phyloP scores from a whole-genome alignment of 805 yeast genomes.

The Sugiyamaella smithiae region DNA sequence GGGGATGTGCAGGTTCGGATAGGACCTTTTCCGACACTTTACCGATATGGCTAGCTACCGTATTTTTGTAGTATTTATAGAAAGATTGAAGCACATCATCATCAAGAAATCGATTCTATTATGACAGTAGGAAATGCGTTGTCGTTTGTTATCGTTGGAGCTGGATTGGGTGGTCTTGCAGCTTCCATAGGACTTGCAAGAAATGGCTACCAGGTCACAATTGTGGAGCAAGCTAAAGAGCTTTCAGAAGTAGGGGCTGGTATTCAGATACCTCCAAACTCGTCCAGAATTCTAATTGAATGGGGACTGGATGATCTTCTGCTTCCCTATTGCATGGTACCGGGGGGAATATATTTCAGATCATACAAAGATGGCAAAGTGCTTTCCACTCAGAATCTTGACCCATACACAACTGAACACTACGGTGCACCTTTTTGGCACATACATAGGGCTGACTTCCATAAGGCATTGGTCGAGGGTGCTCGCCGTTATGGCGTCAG shows the following conservation, averaged over 20 bases:
- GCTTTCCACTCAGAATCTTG: conserved; percentile 26
- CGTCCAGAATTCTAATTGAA: conserved; percentile 27
- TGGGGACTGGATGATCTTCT: conserved; percentile 25
- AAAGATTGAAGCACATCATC: no score
- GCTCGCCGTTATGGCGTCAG: conserved; percentile 28
- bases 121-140: no score
- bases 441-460: conserved; percentile 34
- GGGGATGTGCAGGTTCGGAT: no score
- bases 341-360: conserved; percentile 12
- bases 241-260: conserved; percentile 39
- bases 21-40: no score
- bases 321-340: conserved; percentile 14
- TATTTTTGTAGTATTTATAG: no score
- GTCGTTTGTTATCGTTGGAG: conserved; percentile 33
- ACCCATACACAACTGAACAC: conserved; percentile 22
- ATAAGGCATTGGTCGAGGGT: conserved; percentile 27
- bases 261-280: conserved; percentile 36
- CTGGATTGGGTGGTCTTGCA: conserved; percentile 35
- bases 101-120: no score
- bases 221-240: conserved; percentile 31
- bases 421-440: conserved; percentile 29
- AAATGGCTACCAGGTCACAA: conserved; percentile 31
- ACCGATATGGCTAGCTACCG: no score
- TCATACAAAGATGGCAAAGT: conserved; percentile 27
- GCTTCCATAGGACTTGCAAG: conserved; percentile 31